phyloP scores from a whole-genome alignment of 345 rosid species.

The Diplotaxis tenuifolia region DNA sequence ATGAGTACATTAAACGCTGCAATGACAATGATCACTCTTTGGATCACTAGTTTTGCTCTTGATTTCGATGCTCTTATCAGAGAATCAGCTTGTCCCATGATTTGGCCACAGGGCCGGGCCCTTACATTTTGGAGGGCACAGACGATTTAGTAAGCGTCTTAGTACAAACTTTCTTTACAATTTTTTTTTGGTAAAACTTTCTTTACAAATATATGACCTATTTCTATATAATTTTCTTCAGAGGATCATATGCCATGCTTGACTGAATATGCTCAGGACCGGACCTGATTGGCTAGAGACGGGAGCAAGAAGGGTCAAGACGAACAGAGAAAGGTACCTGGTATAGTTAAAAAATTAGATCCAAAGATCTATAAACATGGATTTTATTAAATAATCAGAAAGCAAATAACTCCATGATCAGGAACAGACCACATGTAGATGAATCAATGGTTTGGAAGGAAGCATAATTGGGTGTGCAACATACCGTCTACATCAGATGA shows the following conservation, averaged over 20 bases:
- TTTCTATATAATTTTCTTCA: too few species aligned
- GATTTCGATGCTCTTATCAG: slow-evolving; percentile 49
- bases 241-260: too few species aligned
- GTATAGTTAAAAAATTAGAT: slow-evolving; percentile 11
- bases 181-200: too few species aligned
- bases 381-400: too few species aligned
- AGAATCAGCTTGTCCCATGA: slow-evolving; percentile 51
- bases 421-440: slow-evolving; percentile 74
- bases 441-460: slow-evolving; percentile 76
- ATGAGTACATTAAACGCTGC: neutral
- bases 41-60: slow-evolving; percentile 51
- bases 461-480: slow-evolving; percentile 62
- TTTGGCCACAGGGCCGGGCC: too few species aligned
- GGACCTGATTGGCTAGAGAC: too few species aligned
- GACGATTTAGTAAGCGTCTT: too few species aligned
- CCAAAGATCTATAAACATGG: slow-evolving; percentile 13
- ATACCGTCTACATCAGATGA: slow-evolving; percentile 42
- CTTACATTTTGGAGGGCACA: too few species aligned
- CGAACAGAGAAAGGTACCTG: slow-evolving; percentile 68
- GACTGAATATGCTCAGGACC: too few species aligned
- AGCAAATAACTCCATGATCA: slow-evolving; percentile 13
- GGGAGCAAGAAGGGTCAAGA: slow-evolving; percentile 51
- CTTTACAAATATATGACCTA: too few species aligned
- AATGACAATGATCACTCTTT: slow-evolving; percentile 46
- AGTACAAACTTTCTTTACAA: too few species aligned